phyloP scores from a whole-genome alignment of 2,329 filamentous ascomycete genomes.

The Stenocarpella maydis region DNA sequence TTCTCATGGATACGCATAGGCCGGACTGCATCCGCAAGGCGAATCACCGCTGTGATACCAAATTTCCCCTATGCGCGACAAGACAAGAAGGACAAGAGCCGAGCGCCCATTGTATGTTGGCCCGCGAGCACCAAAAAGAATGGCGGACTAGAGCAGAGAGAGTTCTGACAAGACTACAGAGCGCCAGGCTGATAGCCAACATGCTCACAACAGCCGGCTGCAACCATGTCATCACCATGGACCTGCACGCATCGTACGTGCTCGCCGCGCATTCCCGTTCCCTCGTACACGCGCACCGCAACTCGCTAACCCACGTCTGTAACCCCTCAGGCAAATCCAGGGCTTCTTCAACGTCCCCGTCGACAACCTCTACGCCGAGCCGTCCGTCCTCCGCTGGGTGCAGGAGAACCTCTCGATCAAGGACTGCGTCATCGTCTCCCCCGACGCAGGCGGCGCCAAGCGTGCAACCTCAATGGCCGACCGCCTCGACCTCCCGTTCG shows the following conservation, averaged over 20 bases:
- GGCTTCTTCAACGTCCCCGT: constrained; percentile 99
- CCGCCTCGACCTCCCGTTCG: constrained; percentile 91
- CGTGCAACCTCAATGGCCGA: constrained; percentile 95
- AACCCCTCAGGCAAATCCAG: constrained; percentile 74
- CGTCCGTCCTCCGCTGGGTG: constrained; percentile 74
- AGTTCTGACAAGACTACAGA: constrained; percentile 45
- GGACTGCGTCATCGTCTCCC: constrained; percentile 91
- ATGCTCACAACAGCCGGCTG: constrained; percentile 96
- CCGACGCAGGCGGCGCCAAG: constrained; percentile 96
- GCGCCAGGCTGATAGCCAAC: constrained; percentile 93
- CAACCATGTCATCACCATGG: constrained; percentile 85
- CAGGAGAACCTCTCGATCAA: constrained; percentile 85
- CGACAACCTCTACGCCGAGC: constrained; percentile 92
- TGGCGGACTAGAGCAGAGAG: not conserved
- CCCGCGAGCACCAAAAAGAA: not conserved
- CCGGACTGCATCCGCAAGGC: constrained; percentile 76
- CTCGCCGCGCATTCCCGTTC: constrained; percentile 27
- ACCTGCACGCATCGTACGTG: constrained; percentile 86
- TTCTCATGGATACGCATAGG: constrained; percentile 7
- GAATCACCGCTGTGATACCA: constrained; percentile 93
- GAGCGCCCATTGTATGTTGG: constrained; percentile 76
- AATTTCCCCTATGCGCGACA: constrained; percentile 97
- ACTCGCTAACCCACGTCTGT: constrained; percentile 67
- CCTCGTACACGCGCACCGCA: not conserved
- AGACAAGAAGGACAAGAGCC: constrained; percentile 72